Conservation (phyloP, 2,329 filamentous ascomycete species). For the Ascochyta koolunga region DNA sequence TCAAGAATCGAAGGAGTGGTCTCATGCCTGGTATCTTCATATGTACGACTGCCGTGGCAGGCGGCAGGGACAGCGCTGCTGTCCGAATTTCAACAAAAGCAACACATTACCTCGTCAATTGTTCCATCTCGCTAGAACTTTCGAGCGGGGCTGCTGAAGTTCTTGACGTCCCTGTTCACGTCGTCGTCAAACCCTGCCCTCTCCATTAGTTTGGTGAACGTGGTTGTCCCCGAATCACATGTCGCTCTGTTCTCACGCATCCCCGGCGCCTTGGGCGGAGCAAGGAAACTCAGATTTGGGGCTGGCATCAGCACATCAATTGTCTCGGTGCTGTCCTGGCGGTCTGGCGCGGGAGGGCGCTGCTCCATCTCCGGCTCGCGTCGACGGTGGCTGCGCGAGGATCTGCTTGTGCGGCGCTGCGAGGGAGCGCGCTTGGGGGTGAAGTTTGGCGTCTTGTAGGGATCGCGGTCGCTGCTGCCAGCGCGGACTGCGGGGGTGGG, state of each 20-base stretch:
- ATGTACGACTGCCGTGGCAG: constrained; percentile 11
- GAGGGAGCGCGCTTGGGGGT: constrained; percentile 33
- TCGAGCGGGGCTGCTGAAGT: constrained; percentile 26
- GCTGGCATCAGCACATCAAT: constrained; percentile 53
- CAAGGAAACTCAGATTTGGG: constrained; percentile 37
- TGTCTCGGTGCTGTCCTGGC: constrained; percentile 50
- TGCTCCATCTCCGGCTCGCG: constrained; percentile 14
- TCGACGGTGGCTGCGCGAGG: constrained; percentile 12
- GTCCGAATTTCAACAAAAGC: neutral
- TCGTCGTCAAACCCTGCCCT: constrained; percentile 49
- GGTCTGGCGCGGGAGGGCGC: constrained; percentile 14
- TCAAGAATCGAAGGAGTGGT: constrained; percentile 13
- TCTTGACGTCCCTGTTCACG: constrained; percentile 34
- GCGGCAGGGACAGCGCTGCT: constrained; percentile 12
- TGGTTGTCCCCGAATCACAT: constrained; percentile 41
- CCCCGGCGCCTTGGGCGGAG: constrained; percentile 38
- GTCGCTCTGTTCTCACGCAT: constrained; percentile 44
- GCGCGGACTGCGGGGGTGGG: constrained; percentile 37
- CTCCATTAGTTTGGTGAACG: constrained; percentile 52
- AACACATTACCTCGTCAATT: constrained; percentile 1
- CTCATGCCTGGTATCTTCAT: constrained; percentile 15
- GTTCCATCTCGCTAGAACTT: neutral
- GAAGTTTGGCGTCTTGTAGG: constrained; percentile 40
- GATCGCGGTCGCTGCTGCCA: constrained; percentile 35
- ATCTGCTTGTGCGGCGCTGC: constrained; percentile 23